Base-by-base conservation (phyloP, 2,329 filamentous ascomycete species). In the Monosporascus cannonballus region DNA sequence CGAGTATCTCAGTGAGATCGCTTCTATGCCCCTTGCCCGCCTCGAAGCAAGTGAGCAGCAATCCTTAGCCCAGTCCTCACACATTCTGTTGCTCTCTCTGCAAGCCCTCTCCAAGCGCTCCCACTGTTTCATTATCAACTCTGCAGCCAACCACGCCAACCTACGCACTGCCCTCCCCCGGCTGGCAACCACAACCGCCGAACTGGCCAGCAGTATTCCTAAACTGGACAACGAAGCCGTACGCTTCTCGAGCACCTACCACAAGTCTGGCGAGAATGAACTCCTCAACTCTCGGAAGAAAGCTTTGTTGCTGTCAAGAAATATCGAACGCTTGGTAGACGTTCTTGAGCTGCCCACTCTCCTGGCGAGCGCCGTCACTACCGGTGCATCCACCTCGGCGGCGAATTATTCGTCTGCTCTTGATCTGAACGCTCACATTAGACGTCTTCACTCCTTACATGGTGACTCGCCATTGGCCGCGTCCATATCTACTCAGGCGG, bases 391-490 rank as follows among this genome's bases (percentile, higher is more conserved):
- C n/a, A 67, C 71, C 2, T 60, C 71, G 4, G 76, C 83, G 4
- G 82, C 85, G 55, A 95, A 90, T 60, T 96, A 96, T 73, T 86
- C 91, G 2, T 89, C 90, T 0, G 92, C 92, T 0, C 77, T 99
- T 36, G 94, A 99, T 69, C 78, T 99, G 2, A 88, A 96, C 66
- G 87, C 89, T n/a, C 94, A 97, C 67, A 94, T 96, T 66, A 89
- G 90, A 61, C 84, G 94, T 7, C 77, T 99, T 6, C 85, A 91
- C 55, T 83, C 85, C 0, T 76, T 97, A 27, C 96, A 96, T 67
- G 88, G 92, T 0, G 77, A 85, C 50, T 96, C 91, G 0, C 75
- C 81, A 0, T 75, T 97, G 44, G 80, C 97, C 25, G 77, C 77
- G 18, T 86, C 87, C 24, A 85, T 97, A 20, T 78, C 85, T 9